These are phyloP conservation scores for Acacia melanoxylon DNA, from an alignment of 306 rosid species.

Conservation along the genomic window DNA sequence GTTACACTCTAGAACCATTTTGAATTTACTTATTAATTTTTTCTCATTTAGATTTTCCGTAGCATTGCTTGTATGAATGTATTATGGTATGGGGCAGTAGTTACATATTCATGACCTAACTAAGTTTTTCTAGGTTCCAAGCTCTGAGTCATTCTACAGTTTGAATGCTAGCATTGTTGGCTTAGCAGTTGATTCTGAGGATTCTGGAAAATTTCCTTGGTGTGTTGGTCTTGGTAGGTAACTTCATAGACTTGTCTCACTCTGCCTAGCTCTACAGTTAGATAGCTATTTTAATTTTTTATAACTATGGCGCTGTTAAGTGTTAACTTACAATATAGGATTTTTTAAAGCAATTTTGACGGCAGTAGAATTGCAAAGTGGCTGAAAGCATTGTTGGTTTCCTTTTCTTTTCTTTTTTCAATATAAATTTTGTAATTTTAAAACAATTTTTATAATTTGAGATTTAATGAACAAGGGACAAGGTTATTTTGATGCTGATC, in stretches of 20 bases:
- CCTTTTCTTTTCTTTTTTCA: background rate
- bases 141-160: constrained; percentile 63
- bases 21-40: background rate
- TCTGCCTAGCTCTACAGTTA: background rate
- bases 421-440: background rate
- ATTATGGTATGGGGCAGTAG: background rate
- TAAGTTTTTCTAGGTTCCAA: constrained; percentile 64
- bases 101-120: constrained; percentile 5
- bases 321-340: background rate
- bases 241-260: constrained; percentile 22
- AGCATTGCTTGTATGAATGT: constrained; percentile 1
- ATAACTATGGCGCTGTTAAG: background rate
- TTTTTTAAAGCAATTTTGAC: background rate
- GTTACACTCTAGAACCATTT: background rate
- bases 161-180: constrained; percentile 87
- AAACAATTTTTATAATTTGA: background rate
- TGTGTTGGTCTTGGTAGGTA: constrained; percentile 92
- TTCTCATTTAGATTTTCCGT: background rate
- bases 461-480: constrained; percentile 1
- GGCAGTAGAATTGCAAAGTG: background rate
- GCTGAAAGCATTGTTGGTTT: background rate
- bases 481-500: background rate
- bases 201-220: constrained; percentile 59
- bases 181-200: constrained; percentile 72
- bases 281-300: constrained; percentile 8